Conservation (phyloP, 108 stramenopile species). For the Cylindrotheca fusiformis region DNA sequence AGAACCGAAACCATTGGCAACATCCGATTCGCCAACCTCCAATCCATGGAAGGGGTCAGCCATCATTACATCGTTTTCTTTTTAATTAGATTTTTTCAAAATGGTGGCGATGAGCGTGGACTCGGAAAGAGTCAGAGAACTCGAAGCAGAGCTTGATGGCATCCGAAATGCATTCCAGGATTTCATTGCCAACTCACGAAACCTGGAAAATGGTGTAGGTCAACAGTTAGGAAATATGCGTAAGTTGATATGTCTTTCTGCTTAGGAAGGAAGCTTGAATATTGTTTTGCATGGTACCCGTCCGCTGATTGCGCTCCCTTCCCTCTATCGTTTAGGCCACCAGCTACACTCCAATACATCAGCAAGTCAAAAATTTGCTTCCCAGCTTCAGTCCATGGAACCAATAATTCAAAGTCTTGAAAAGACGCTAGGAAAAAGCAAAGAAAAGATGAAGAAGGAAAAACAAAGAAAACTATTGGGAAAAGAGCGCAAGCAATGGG, state of each 20-base stretch:
- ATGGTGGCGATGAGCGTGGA: not conserved
- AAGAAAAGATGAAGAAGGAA: constrained; percentile 37
- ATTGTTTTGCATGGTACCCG: too few relatives aligned
- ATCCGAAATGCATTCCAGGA: constrained; percentile 65
- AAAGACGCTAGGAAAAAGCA: constrained; percentile 29
- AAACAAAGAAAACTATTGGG: constrained; percentile 27
- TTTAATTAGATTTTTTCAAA: too few relatives aligned
- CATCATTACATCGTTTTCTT: too few relatives aligned
- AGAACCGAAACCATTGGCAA: too few relatives aligned
- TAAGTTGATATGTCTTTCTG: constrained; percentile 35
- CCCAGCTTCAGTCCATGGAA: constrained; percentile 47
- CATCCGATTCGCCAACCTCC: too few relatives aligned
- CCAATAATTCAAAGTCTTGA: constrained; percentile 55
- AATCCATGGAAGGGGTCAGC: too few relatives aligned
- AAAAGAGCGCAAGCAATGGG: not conserved
- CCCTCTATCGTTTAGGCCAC: too few relatives aligned
- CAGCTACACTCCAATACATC: too few relatives aligned
- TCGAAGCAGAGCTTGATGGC: constrained; percentile 55
- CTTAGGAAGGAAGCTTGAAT: not conserved
- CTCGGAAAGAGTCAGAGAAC: constrained; percentile 35
- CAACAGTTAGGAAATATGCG: constrained; percentile 63
- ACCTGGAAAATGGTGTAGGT: constrained; percentile 62
- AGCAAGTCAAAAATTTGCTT: constrained; percentile 50
- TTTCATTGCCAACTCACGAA: constrained; percentile 50
- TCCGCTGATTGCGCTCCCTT: too few relatives aligned